Evolutionary conservation across 257 asterid species (phyloP).

Genomic region (Linaria vulgaris): DNA sequence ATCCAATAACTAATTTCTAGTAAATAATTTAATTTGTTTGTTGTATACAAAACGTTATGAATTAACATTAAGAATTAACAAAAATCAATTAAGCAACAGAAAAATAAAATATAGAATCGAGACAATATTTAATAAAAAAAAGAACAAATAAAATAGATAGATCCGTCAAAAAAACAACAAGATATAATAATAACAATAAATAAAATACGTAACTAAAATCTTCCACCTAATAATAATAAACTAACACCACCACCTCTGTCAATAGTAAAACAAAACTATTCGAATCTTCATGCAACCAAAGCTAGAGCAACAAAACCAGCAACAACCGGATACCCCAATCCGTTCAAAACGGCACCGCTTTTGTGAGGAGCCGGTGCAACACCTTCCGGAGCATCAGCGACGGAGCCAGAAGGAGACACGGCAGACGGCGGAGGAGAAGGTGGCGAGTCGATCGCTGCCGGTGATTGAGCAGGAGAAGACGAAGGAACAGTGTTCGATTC

Average conservation of each 20-base stretch:
- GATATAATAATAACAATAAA: not conserved
- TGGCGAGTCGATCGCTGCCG: not conserved
- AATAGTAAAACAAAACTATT: too few relatives aligned
- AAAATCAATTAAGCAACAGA: not conserved
- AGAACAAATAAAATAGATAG: not conserved
- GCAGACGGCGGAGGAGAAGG: slow-evolving; percentile 7
- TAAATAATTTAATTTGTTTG: not conserved
- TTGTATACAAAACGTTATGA: not conserved
- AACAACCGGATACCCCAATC: not conserved
- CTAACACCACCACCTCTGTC: not conserved
- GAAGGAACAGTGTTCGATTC: not conserved
- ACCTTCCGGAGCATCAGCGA: not conserved
- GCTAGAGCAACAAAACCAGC: slow-evolving; percentile 1
- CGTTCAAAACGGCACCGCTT: not conserved
- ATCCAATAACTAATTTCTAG: too few relatives aligned
- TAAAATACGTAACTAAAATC: too few relatives aligned
- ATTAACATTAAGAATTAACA: too few relatives aligned
- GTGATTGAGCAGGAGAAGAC: not conserved
- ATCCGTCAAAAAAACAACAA: not conserved
- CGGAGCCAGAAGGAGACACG: not conserved
- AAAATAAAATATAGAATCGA: not conserved
- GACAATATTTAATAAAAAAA: not conserved
- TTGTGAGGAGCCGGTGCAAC: not conserved
- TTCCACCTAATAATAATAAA: not conserved
- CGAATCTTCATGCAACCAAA: not conserved